Evolutionary conservation across 2,329 filamentous ascomycete genomes (phyloP), one percentile per base, ranked within the genome.

Genomic region (Emmonsiellopsis sp.): DNA sequence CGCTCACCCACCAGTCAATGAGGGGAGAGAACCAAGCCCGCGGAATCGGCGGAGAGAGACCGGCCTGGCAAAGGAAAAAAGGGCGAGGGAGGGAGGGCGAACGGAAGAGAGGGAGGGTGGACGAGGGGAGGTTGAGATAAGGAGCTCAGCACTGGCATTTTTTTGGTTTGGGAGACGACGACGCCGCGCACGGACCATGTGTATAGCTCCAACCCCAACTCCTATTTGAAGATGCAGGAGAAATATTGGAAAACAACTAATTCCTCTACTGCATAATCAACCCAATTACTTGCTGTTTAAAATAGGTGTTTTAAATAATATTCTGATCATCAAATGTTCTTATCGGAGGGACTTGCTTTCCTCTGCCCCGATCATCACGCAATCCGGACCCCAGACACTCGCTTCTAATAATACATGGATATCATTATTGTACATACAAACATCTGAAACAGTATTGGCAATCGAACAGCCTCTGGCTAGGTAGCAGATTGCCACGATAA

Each of bases 1-100:
- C 56, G 59, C 63, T 68, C 68, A 69, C 69, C 62, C 68, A 69
- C 66, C 60, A 62, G 61, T 60, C 45, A 36, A 43, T 31, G 14
- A 42, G 27, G 13, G 37, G 39, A 52, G 42, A 49, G 47, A 17
- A 49, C 32, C 42, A 52, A 46, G 31, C 34, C 34, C 42, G 34
- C 31, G 11, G 7, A 31, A 36, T 17, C n/a, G 42, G 17, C 21
- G 21, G 36, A 52, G 39, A 32, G 3, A 10, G 27, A 9, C 27
- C n/a, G 21, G 14, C 32, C 6, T 7, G 8, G 17, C 14, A 5
- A 11, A 48, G 32, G 7, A 21, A 10, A 36, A 46, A 10, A 14
- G 31, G n/a, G 8, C n/a, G 13, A 2, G 2, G 34, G 32, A 42
- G 11, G 42, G 33, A 5, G 21, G n/a, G 31, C 31, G 44, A 21